These are phyloP conservation scores for Coffea canephora DNA, from an alignment of 257 asterid species.

Conservation along the genomic window DNA sequence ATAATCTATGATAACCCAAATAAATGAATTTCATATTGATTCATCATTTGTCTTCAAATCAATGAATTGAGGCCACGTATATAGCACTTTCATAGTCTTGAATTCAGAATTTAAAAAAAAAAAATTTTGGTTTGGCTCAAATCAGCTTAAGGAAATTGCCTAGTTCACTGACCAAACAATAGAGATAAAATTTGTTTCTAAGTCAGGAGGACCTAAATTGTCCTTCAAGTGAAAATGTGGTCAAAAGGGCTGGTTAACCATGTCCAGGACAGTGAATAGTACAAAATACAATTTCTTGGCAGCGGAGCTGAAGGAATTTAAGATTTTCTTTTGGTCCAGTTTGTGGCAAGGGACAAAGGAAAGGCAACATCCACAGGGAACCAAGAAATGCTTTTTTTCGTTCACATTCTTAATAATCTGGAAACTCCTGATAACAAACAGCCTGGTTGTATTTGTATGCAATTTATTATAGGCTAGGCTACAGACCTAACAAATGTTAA, in stretches of 20 bases:
- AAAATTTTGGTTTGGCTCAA: no score
- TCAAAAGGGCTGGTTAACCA: background rate
- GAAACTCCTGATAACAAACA: background rate
- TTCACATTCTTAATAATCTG: no score
- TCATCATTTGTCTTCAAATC: background rate
- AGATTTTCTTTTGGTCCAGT: background rate
- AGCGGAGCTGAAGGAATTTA: background rate
- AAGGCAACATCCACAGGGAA: background rate
- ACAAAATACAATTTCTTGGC: background rate
- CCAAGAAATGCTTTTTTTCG: background rate
- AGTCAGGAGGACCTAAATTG: background rate
- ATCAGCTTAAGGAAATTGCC: no score
- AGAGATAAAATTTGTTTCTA: background rate
- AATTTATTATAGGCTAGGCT: background rate
- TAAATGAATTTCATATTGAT: background rate
- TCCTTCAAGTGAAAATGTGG: background rate
- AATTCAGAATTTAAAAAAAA: no score
- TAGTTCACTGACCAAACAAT: background rate
- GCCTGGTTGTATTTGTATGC: background rate
- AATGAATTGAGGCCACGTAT: background rate
- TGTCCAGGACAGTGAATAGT: background rate
- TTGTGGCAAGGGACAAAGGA: background rate
- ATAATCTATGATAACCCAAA: background rate
- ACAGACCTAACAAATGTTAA: background rate
- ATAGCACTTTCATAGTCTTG: background rate